Evolutionary conservation across 306 rosid species (phyloP), one percentile per base, ranked within the genome.

Genomic region (Citrullus mucosospermus): DNA sequence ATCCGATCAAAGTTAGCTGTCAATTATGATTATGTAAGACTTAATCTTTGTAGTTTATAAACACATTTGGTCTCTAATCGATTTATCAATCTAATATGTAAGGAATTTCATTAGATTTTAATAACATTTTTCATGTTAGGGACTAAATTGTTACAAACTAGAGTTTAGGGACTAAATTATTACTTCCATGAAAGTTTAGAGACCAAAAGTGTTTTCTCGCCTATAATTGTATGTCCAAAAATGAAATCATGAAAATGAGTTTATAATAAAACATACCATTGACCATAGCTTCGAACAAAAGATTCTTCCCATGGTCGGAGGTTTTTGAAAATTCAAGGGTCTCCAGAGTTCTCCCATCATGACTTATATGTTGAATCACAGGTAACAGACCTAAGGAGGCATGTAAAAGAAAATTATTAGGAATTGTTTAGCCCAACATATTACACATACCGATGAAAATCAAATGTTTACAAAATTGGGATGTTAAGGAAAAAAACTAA

Each of bases 341-440:
- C 65, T 89, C 90, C 28, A 92, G 20, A 77, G 83, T 88, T 80
- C 84, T 83, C 82, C 87, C 96, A 62, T 88, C 92, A 78, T 84
- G 84, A 85, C 81, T 88, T 46, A 90, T 75, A 62, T 82, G 90
- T 73, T 84, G 88, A 84, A 94, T 84, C 77, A 90, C 86, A 61
- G 98, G 98, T 80, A 94, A 83, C 78, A 94, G 81, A 72, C 97
- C 98, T 94, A 76, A 56, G 48, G 54, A 48, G 57, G 41, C 53
- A 85, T 70, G 60, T 17, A 30, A 50, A 36, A 73, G 38, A 13
- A 51, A 73, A 28, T 17, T 15, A 51, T 73, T 73, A 51, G 77
- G 61, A 51, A 51, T 50, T 9, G 17, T 72, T 70, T 72, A 15
- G 59, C 12, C 36, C 41, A 71, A 12, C 25, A 15, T 25, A 73